Conservation (phyloP, 805 yeast genomes). For the Candida peoriensis region DNA sequence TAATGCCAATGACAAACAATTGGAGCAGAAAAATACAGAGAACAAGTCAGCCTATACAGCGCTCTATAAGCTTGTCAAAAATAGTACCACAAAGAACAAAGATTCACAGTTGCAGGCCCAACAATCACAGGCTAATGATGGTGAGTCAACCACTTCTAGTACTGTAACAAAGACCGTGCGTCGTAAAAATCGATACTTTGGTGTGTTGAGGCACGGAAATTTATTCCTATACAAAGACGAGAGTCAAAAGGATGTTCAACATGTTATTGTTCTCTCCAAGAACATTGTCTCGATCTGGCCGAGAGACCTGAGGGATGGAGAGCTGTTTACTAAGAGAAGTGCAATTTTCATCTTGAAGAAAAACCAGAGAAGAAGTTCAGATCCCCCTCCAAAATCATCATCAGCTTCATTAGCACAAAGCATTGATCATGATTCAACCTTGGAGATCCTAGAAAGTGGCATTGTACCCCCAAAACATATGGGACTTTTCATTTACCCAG, state of each 20-base stretch:
- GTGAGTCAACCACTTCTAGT: conserved; percentile 4
- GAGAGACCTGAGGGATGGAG: conserved; percentile 62
- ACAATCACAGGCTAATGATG: conserved; percentile 6
- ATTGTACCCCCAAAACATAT: conserved; percentile 26
- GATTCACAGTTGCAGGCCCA: too few species aligned
- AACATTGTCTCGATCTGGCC: conserved; percentile 85
- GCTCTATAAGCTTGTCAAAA: conserved; percentile 50
- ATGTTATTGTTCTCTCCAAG: conserved; percentile 72
- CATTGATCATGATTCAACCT: conserved; percentile 13
- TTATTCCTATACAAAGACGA: conserved; percentile 79
- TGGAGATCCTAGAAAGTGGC: conserved; percentile 20
- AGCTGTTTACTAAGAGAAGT: conserved; percentile 72
- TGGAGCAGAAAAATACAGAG: conserved; percentile 20
- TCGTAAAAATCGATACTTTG: conserved; percentile 59
- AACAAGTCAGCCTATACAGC: conserved; percentile 55
- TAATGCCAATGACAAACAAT: conserved; percentile 32
- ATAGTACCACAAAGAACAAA: conserved; percentile 16
- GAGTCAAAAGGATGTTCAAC: conserved; percentile 56
- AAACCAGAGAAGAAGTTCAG: conserved; percentile 27
- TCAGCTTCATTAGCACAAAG: conserved; percentile 17
- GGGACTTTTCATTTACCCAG: conserved; percentile 63
- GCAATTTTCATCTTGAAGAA: conserved; percentile 69
- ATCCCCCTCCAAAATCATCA: conserved; percentile 30
- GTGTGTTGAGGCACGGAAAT: conserved; percentile 80
- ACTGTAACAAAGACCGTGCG: conserved; percentile 32